A percentile compares a stretch with the other conserved stretches of the same genome.
Conservation (phyloP, 2,329 filamentous ascomycete species). For the Aspergillus awamori region DNA sequence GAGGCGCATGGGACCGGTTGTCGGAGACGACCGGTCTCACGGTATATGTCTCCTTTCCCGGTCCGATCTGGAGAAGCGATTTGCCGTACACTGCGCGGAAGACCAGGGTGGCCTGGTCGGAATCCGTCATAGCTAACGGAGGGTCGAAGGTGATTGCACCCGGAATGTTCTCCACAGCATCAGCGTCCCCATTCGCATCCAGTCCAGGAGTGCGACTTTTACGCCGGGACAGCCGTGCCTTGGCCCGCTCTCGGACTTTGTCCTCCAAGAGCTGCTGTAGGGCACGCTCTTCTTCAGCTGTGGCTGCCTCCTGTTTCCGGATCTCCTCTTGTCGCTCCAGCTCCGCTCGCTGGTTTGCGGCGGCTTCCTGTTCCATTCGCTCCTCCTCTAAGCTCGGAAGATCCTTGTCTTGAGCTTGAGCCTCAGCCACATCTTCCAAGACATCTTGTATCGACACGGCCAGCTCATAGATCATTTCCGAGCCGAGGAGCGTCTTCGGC, state of each 20-base stretch:
- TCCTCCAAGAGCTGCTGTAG: conserved; percentile 44
- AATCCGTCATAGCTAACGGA: conserved; percentile 60
- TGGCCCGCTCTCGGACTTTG: conserved; percentile 44
- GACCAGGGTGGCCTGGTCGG: conserved; percentile 62
- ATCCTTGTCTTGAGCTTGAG: conserved; percentile 72
- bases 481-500: conserved; percentile 65
- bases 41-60: conserved; percentile 65
- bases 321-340: conserved; percentile 54
- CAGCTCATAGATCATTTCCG: conserved; percentile 68
- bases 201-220: conserved; percentile 42
- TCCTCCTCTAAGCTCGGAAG: conserved; percentile 89
- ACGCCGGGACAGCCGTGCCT: conserved; percentile 40
- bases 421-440: conserved; percentile 81
- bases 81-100: conserved; percentile 75
- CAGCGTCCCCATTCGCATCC: conserved; percentile 32
- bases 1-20: conserved; percentile 58
- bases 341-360: conserved; percentile 59
- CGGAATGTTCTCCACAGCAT: conserved; percentile 37
- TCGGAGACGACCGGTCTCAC: conserved; percentile 68
- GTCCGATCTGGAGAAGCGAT: conserved; percentile 65
- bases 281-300: conserved; percentile 45
- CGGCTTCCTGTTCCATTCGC: conserved; percentile 77
- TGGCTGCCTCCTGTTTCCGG: conserved; percentile 45
- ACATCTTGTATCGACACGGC: conserved; percentile 66
- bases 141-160: conserved; percentile 48